Conservation (phyloP, 495 filamentous ascomycete genomes). For the Sordaria brevicollis region DNA sequence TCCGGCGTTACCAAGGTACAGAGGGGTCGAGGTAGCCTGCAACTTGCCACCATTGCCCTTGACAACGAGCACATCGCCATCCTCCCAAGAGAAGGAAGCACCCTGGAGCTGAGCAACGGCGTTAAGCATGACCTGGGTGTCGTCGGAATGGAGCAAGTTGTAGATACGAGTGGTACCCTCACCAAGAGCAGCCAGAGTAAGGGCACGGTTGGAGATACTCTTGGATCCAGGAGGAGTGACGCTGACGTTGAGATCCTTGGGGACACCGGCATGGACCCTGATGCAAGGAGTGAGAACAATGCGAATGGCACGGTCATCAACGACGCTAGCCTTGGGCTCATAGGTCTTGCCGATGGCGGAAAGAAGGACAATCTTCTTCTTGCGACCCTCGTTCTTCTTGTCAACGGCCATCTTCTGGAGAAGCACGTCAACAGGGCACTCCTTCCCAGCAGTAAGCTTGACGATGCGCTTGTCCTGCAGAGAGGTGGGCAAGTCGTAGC, state of each 20-base stretch:
- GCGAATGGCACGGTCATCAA: slow-evolving; percentile 76
- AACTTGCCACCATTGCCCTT: slow-evolving; percentile 82
- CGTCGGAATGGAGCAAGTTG: slow-evolving; percentile 91
- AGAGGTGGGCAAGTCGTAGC: slow-evolving; percentile 83
- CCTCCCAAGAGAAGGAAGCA: slow-evolving; percentile 92
- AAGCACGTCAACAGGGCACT: slow-evolving; percentile 82
- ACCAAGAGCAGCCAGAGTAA: slow-evolving; percentile 86
- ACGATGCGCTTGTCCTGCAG: slow-evolving; percentile 74
- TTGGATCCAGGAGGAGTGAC: slow-evolving; percentile 94
- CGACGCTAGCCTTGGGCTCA: slow-evolving; percentile 77
- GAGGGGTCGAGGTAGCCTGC: slow-evolving; percentile 57
- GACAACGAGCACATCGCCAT: slow-evolving; percentile 82
- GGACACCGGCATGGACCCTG: slow-evolving; percentile 58
- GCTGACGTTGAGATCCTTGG: slow-evolving; percentile 50
- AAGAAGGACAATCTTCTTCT: slow-evolving; percentile 95
- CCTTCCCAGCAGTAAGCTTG: slow-evolving; percentile 75
- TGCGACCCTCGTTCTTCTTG: slow-evolving; percentile 94
- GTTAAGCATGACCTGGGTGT: slow-evolving; percentile 93
- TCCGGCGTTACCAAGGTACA: slow-evolving; percentile 95
- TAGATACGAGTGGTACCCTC: slow-evolving; percentile 77
- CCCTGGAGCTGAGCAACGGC: slow-evolving; percentile 73
- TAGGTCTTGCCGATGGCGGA: slow-evolving; percentile 80
- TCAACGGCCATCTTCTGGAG: slow-evolving; percentile 91
- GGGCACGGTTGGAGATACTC: slow-evolving; percentile 91
- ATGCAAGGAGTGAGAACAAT: slow-evolving; percentile 76